These are phyloP conservation scores for Tuber indicum DNA, from an alignment of 495 filamentous ascomycete genomes.

Conservation along the genomic window DNA sequence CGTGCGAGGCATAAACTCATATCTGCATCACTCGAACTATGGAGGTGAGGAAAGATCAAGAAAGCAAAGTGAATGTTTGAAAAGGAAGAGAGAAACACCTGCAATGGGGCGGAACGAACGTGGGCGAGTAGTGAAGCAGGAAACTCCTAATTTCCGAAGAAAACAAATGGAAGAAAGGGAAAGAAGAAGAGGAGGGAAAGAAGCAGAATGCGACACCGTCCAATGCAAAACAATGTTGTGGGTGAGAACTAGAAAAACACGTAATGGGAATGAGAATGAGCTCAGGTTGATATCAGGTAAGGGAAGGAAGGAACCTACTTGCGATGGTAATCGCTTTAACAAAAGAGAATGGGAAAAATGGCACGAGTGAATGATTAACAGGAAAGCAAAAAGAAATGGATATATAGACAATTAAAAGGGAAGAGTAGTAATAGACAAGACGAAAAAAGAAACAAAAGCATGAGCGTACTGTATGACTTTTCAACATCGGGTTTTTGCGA, in stretches of 20 bases:
- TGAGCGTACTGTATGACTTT: background rate
- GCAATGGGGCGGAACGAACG: background rate
- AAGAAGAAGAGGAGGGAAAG: background rate
- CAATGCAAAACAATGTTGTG: background rate
- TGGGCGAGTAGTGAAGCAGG: background rate
- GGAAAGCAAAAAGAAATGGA: background rate
- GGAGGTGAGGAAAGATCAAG: background rate
- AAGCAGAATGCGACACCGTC: background rate
- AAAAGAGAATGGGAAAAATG: background rate
- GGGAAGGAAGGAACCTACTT: background rate
- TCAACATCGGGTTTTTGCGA: background rate
- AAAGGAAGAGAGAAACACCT: background rate
- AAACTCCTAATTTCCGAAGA: background rate
- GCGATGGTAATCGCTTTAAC: background rate
- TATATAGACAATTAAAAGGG: background rate
- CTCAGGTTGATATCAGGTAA: background rate
- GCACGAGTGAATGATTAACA: background rate
- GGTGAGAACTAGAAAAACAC: background rate
- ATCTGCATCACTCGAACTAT: conserved; percentile 3
- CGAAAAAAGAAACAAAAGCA: background rate
- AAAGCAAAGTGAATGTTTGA: background rate
- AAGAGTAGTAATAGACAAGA: background rate
- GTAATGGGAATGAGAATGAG: background rate
- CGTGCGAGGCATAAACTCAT: conserved; percentile 2
- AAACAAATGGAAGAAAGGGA: background rate